Evolutionary conservation across 352 stramenopile genomes (phyloP).

Genomic region (Globisporangium rhizosaccharum): DNA sequence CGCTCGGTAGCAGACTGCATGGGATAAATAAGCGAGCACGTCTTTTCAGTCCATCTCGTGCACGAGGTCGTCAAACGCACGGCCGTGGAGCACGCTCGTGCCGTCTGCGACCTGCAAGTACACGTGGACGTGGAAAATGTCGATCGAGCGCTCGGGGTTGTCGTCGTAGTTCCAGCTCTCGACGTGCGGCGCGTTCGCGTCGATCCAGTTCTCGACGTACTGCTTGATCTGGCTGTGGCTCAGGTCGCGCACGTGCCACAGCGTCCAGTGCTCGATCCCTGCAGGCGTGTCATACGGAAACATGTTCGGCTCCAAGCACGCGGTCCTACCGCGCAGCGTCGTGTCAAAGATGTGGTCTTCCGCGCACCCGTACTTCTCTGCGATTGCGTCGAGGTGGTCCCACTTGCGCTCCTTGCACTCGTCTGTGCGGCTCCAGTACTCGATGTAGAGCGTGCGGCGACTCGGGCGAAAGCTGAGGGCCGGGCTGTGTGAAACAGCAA

Average conservation of each 20-base stretch:
- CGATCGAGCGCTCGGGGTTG: conserved; percentile 84
- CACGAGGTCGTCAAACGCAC: conserved; percentile 60
- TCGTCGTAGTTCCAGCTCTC: conserved; percentile 85
- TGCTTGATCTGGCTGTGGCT: conserved; percentile 80
- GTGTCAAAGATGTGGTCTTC: conserved; percentile 85
- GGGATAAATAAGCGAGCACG: too few species aligned
- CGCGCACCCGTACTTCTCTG: conserved; percentile 59
- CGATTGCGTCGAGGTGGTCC: conserved; percentile 83
- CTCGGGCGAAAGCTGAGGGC: conserved; percentile 20
- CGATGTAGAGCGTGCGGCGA: conserved; percentile 79
- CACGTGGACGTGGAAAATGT: conserved; percentile 89
- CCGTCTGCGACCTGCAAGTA: conserved; percentile 71
- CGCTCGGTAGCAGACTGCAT: too few species aligned
- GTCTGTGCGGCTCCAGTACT: conserved; percentile 86
- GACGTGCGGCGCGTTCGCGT: conserved; percentile 76
- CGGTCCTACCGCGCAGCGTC: conserved; percentile 74
- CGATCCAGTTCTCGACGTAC: conserved; percentile 87
- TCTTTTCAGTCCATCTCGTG: conserved; percentile 62
- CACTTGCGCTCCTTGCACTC: conserved; percentile 88
- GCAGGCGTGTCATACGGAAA: conserved; percentile 86
- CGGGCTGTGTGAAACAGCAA: conserved; percentile 55
- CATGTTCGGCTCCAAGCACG: conserved; percentile 85
- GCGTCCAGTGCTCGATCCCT: conserved; percentile 86
- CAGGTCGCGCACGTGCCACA: conserved; percentile 79
- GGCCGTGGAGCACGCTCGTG: conserved; percentile 49